These are phyloP conservation scores for Fusarium nematophilum DNA, from an alignment of 2,329 filamentous ascomycete species.

Conservation along the genomic window DNA sequence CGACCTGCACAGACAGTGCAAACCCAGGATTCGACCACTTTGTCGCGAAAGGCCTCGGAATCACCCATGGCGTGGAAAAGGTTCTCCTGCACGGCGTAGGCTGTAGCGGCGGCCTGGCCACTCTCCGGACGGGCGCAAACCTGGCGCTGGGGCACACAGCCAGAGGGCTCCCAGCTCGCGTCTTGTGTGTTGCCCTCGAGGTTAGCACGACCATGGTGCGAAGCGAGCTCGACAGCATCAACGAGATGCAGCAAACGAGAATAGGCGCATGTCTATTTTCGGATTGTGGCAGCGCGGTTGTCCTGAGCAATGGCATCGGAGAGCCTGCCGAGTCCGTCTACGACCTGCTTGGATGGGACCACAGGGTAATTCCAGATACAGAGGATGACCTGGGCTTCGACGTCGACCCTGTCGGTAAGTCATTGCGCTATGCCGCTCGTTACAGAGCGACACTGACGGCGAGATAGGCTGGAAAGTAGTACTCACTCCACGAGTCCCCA, in stretches of 20 bases:
- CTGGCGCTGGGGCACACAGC: conserved; percentile 72
- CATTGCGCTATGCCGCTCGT: neutral
- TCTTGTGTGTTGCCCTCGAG: conserved; percentile 74
- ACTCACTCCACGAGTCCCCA: conserved; percentile 70
- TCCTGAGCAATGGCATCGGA: conserved; percentile 73
- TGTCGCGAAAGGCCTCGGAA: conserved; percentile 68
- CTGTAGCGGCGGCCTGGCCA: conserved; percentile 72
- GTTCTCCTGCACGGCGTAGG: conserved; percentile 74
- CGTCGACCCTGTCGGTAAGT: conserved; percentile 68
- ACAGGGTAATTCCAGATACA: conserved; percentile 70
- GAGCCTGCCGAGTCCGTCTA: conserved; percentile 60
- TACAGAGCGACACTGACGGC: conserved; percentile 25
- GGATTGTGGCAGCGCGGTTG: conserved; percentile 74
- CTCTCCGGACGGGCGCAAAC: conserved; percentile 72
- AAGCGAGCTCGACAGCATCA: conserved; percentile 73
- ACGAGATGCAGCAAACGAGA: conserved; percentile 68
- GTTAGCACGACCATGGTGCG: conserved; percentile 70
- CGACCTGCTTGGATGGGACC: conserved; percentile 73
- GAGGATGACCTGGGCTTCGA: conserved; percentile 74
- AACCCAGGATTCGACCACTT: conserved; percentile 77
- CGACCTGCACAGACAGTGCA: conserved; percentile 76
- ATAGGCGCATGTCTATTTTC: conserved; percentile 76
- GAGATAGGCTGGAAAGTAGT: conserved; percentile 72
- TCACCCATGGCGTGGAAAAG: conserved; percentile 70
- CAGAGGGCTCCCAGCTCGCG: conserved; percentile 67